Base-by-base conservation (phyloP, 345 rosid genomes). In the Aurinia saxatilis region DNA sequence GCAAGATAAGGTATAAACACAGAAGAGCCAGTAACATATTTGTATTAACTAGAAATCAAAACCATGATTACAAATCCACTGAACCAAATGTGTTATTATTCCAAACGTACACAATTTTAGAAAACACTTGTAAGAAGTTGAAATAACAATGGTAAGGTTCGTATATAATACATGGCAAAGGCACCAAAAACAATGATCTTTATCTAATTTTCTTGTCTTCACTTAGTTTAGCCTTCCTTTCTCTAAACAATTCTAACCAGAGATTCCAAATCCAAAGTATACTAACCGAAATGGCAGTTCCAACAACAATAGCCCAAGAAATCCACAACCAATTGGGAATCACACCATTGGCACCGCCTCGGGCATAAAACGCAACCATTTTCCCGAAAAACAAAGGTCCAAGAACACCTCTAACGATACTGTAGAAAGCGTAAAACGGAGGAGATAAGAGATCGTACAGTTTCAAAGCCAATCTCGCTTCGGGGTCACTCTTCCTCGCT, bases 261-360 rank as follows among this genome's bases (percentile, higher is more conserved):
- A 89, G 81, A 59, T 85, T 90, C 27, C 75, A 65, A 64, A 93
- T 68, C 97, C 99, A 90, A 67, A 87, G 59, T 33, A 90, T 82
- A 68, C 99, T 90, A 60, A 87, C 84, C 63, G 62, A 61, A 44
- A 87, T 85, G 0, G 97, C 93, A n/a, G 61, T 59, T 12, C 74
- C 73, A 40, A 89, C 86, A 14, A 93, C 97, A 10, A 70, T 13
- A 10, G 84, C 60, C 97, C 99, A 90, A 54, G 99, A 93, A 61
- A 85, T 68, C 96, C 97, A 87, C 44, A 90, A 55, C 95, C 97
- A 93, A 64, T 37, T 84, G 3, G 99, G 95, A 2, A 89, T 82
- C 13, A 84, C 61, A 10, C 67, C 67, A 12, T 79, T 72, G 5
- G 86, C 90, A 35, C 38, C 76, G 2, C 95, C 97, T 56, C 74